A percentile compares a stretch with the other conserved stretches of the same genome.
These are phyloP conservation scores for Arthroderma uncinatum DNA, from an alignment of 2,329 filamentous ascomycete species.

Conservation along the genomic window DNA sequence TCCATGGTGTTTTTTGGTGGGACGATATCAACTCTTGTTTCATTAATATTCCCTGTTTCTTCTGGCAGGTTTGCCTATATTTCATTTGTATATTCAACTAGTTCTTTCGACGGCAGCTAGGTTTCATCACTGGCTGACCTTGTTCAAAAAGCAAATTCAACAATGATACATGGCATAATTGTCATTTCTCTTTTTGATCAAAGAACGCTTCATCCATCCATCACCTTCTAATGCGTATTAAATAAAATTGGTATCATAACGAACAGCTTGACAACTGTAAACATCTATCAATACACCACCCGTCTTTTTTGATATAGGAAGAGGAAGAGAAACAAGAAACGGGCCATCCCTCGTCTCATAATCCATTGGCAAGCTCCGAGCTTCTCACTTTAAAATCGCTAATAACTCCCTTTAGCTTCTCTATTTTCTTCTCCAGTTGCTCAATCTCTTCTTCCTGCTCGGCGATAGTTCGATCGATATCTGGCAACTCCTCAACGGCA, in stretches of 20 bases:
- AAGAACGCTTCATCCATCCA: neutral
- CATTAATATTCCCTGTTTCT: neutral
- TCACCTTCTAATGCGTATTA: neutral
- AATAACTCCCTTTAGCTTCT: slow-evolving; percentile 30
- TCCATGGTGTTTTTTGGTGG: slow-evolving; percentile 15
- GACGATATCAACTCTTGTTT: neutral
- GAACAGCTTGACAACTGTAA: neutral
- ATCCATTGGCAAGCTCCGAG: neutral
- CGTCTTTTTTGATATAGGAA: neutral
- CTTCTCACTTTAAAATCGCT: slow-evolving; percentile 30
- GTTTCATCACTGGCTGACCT: slow-evolving; percentile 11
- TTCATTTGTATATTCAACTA: neutral
- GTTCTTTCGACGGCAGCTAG: neutral
- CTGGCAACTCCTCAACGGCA: slow-evolving; percentile 34
- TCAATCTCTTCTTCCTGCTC: slow-evolving; percentile 37
- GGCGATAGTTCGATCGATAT: slow-evolving; percentile 33
- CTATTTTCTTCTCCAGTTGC: slow-evolving; percentile 32
- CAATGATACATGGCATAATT: neutral
- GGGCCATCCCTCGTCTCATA: neutral
- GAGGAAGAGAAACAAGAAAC: neutral
- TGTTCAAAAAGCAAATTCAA: slow-evolving; percentile 5
- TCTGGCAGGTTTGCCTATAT: neutral
- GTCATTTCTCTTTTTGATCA: neutral
- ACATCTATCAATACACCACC: neutral
- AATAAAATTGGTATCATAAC: neutral